Evolutionary conservation across 2,329 filamentous ascomycete species (phyloP).

Genomic region (Claviceps sp.): DNA sequence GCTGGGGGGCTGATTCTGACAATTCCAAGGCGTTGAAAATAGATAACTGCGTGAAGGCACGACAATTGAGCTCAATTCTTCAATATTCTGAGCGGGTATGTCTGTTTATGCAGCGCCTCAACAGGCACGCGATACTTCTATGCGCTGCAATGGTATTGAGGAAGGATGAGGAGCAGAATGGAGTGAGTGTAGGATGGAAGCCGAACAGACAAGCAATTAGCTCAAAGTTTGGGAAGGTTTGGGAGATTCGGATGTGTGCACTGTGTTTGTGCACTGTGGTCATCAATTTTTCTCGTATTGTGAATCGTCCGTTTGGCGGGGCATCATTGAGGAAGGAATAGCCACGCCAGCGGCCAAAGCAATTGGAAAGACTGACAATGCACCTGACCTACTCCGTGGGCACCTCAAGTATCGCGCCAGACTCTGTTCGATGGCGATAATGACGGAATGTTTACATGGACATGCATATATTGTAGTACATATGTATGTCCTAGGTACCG

Average conservation of each 20-base stretch:
- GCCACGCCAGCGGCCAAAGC: background rate
- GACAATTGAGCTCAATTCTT: background rate
- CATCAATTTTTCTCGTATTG: slow-evolving; percentile 26
- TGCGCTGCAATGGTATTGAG: background rate
- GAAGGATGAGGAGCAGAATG: slow-evolving; percentile 1
- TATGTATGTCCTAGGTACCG: too few relatives aligned
- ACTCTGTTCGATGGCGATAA: too few relatives aligned
- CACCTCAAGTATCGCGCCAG: too few relatives aligned
- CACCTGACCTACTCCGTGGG: too few relatives aligned
- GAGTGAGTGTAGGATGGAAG: too few relatives aligned
- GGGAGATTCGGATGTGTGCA: background rate
- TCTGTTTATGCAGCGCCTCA: background rate
- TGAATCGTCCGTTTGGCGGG: slow-evolving; percentile 22
- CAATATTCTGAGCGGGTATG: background rate
- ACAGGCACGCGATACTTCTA: slow-evolving; percentile 8
- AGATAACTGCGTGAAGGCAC: background rate
- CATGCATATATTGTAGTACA: too few relatives aligned
- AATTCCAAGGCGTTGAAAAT: background rate
- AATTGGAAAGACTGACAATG: background rate
- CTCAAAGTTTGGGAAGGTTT: background rate
- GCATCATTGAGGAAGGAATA: slow-evolving; percentile 1
- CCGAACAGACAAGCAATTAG: too few relatives aligned
- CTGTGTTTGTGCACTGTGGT: slow-evolving; percentile 15
- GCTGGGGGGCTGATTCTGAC: slow-evolving; percentile 3
- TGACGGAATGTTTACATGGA: too few relatives aligned